Conservation (phyloP, 2,329 filamentous ascomycete species). For the Beauveria sp. region DNA sequence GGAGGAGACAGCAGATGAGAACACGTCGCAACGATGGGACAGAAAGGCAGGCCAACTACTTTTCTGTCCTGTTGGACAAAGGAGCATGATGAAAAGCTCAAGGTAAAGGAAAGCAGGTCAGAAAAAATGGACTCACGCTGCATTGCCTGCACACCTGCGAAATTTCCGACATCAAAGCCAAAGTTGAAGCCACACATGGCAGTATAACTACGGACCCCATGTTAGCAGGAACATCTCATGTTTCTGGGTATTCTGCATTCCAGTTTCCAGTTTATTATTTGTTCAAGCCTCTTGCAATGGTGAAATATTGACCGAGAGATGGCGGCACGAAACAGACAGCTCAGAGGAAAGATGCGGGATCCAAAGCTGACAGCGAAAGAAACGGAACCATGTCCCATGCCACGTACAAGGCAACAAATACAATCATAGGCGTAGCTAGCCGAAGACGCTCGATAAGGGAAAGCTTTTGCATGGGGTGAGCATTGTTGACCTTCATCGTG, state of each 20-base stretch:
- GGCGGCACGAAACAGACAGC: not conserved
- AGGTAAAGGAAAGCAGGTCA: no score
- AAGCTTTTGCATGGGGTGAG: not conserved
- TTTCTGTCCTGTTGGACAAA: no score
- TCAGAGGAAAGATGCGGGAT: not conserved
- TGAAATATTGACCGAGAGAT: no score
- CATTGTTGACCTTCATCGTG: not conserved
- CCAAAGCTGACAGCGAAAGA: not conserved
- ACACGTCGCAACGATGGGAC: not conserved
- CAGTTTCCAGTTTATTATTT: no score
- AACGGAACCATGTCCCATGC: not conserved
- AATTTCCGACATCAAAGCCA: slow-evolving; percentile 22
- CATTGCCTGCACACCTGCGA: slow-evolving; percentile 21
- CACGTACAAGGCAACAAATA: slow-evolving; percentile 8
- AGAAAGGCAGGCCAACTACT: not conserved
- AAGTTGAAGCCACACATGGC: slow-evolving; percentile 20
- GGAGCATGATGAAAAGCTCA: no score
- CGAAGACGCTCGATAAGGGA: not conserved
- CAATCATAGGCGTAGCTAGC: slow-evolving; percentile 4
- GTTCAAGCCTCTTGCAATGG: no score
- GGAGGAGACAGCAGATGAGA: not conserved
- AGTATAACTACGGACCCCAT: slow-evolving; percentile 15
- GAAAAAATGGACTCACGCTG: slow-evolving; percentile 7
- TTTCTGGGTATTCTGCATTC: no score
- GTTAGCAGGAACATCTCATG: not conserved